Conservation (phyloP, 139 green algal genomes). For the Ulvella scutata region DNA sequence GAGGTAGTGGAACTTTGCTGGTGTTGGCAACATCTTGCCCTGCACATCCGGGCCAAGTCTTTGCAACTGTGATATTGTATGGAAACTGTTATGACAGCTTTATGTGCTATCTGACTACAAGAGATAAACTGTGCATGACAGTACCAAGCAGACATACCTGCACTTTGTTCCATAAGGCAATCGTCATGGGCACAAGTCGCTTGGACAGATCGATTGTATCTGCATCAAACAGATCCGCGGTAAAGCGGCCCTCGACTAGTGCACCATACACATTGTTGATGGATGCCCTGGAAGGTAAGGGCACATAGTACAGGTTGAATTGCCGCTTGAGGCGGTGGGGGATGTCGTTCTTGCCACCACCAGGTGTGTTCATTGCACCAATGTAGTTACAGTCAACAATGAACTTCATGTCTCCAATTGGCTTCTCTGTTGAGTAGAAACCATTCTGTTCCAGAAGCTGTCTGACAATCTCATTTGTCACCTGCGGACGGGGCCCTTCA, state of each 20-base stretch:
- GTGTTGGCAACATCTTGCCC: conserved; percentile 80
- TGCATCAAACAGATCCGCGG: not conserved
- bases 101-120: too few relatives aligned
- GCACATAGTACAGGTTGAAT: conserved; percentile 83
- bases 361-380: conserved; percentile 75
- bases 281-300: conserved; percentile 51
- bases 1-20: conserved; percentile 90
- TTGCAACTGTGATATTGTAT: not conserved
- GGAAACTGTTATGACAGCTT: too few relatives aligned
- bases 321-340: conserved; percentile 92
- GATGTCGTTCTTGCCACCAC: conserved; percentile 84
- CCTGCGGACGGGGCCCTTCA: conserved; percentile 12
- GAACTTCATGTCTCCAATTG: conserved; percentile 90
- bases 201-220: conserved; percentile 42
- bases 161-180: conserved; percentile 63
- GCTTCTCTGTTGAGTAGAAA: conserved; percentile 90
- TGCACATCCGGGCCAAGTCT: conserved; percentile 13
- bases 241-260: conserved; percentile 58
- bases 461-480: conserved; percentile 90
- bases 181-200: conserved; percentile 67
- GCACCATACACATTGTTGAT: conserved; percentile 87
- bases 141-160: too few relatives aligned
- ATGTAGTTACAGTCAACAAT: conserved; percentile 72
- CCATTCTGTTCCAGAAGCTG: conserved; percentile 86
- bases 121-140: too few relatives aligned